phyloP scores from a whole-genome alignment of 345 rosid genomes.

The Aquilaria sinensis region DNA sequence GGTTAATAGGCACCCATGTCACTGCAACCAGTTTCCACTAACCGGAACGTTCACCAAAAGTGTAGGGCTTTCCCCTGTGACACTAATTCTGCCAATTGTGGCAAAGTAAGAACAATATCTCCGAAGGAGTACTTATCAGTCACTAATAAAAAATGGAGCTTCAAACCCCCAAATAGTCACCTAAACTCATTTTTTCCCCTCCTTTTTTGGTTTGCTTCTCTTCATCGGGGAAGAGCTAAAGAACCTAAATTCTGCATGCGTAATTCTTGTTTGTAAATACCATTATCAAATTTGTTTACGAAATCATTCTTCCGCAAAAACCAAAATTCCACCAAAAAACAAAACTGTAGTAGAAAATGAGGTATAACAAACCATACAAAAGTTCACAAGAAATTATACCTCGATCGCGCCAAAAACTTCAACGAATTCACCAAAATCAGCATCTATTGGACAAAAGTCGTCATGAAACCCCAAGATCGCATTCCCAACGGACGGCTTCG shows the following conservation, averaged over 20 bases:
- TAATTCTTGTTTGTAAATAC: background rate
- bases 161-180: too few species aligned
- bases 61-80: background rate
- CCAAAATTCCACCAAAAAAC: constrained; percentile 1
- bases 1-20: too few species aligned
- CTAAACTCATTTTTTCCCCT: too few species aligned
- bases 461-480: constrained; percentile 49
- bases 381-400: constrained; percentile 26
- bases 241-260: background rate
- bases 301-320: background rate
- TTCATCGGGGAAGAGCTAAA: background rate
- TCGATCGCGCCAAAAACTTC: constrained; percentile 44
- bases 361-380: background rate
- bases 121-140: too few species aligned
- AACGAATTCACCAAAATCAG: constrained; percentile 22
- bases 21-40: background rate
- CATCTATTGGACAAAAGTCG: constrained; percentile 27
- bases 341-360: background rate
- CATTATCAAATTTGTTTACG: background rate
- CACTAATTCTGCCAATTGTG: background rate
- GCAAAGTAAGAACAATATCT: too few species aligned
- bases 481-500: constrained; percentile 30
- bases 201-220: too few species aligned
- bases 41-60: background rate
- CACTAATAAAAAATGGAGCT: too few species aligned